These are phyloP conservation scores for Aspergillus arachidicola DNA, from an alignment of 2,329 filamentous ascomycete species.

Conservation along the genomic window DNA sequence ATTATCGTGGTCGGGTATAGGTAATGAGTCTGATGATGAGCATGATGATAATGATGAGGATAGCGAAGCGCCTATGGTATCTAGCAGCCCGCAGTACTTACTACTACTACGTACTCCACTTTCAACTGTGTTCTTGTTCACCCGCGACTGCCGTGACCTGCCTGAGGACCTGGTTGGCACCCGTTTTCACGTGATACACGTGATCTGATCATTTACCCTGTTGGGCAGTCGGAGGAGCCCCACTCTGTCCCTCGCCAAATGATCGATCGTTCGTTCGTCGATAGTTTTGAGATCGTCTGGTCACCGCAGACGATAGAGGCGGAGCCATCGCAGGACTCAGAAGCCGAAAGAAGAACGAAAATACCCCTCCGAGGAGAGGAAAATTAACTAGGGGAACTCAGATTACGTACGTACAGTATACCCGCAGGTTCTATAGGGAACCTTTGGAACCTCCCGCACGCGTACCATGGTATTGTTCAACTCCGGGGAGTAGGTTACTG, in stretches of 20 bases:
- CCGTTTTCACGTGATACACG: neutral
- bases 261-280: conserved; percentile 3
- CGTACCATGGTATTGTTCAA: neutral
- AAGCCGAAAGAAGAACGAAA: neutral
- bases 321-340: neutral
- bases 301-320: conserved; percentile 3
- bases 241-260: neutral
- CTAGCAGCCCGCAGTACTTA: neutral
- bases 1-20: neutral
- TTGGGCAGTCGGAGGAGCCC: neutral
- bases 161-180: neutral
- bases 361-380: neutral
- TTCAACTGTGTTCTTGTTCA: neutral
- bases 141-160: conserved; percentile 2
- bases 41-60: neutral
- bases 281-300: conserved; percentile 5
- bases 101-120: neutral
- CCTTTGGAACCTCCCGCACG: conserved; percentile 1
- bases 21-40: neutral
- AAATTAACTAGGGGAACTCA: neutral
- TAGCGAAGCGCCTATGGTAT: neutral
- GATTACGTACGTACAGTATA: neutral
- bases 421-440: neutral
- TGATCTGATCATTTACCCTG: neutral
- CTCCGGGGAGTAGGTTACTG: neutral